A percentile compares a stretch with the other conserved stretches of the same genome.
Conservation (phyloP, 352 stramenopile genomes). For the Pythium phragmiticola region DNA sequence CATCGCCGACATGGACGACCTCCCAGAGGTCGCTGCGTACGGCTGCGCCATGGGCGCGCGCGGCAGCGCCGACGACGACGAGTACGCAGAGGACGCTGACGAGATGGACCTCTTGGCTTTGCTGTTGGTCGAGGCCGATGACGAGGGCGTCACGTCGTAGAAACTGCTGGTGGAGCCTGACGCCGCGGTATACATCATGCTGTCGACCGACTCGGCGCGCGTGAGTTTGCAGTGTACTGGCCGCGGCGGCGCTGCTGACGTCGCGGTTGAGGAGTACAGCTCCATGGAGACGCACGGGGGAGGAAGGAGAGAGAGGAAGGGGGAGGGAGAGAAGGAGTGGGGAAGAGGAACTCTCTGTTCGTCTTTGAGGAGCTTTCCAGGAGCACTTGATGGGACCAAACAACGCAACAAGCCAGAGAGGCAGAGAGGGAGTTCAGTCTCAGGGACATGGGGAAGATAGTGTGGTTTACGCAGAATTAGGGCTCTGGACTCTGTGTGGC, state of each 20-base stretch:
- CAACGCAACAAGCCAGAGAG: neutral
- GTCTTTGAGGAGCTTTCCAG: too few species aligned
- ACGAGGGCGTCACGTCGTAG: slow-evolving; percentile 14
- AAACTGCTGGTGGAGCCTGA: slow-evolving; percentile 7
- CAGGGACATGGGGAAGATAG: neutral
- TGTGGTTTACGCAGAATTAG: neutral
- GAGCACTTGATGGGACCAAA: too few species aligned
- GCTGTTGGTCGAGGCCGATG: neutral
- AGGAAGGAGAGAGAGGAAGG: neutral
- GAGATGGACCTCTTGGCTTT: neutral
- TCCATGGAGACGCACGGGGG: neutral
- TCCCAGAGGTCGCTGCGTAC: neutral
- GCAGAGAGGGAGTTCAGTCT: too few species aligned
- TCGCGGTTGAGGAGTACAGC: neutral
- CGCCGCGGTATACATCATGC: slow-evolving; percentile 26
- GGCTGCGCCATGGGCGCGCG: slow-evolving; percentile 5
- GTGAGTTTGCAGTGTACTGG: slow-evolving; percentile 28
- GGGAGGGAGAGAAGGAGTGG: too few species aligned
- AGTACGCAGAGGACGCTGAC: slow-evolving; percentile 1
- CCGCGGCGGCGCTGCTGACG: neutral
- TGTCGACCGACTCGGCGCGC: slow-evolving; percentile 45
- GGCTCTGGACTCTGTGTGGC: neutral
- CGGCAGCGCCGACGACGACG: slow-evolving; percentile 5
- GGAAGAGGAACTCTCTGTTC: too few species aligned
- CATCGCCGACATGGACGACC: slow-evolving; percentile 20